phyloP scores from a whole-genome alignment of 2,329 filamentous ascomycete genomes.

The Fonsecaea pugnacius region DNA sequence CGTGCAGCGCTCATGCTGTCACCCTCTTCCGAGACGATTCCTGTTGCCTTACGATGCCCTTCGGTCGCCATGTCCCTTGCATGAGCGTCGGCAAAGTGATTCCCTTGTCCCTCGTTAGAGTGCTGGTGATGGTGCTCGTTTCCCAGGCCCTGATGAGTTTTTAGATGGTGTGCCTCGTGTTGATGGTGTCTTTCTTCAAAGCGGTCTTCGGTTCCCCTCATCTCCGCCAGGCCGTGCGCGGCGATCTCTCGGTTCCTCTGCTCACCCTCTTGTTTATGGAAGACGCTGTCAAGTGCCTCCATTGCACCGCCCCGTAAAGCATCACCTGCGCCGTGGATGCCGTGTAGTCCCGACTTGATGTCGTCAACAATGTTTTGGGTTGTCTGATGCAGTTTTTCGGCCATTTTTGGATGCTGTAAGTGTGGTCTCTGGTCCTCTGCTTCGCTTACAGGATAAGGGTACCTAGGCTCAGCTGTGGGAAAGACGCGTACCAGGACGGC shows the following conservation, averaged over 20 bases:
- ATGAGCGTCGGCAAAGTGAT: conserved; percentile 11
- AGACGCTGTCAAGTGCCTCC: conserved; percentile 46
- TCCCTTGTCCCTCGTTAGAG: conserved; percentile 1
- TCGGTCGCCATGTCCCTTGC: conserved; percentile 3
- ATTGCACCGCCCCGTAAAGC: conserved; percentile 46
- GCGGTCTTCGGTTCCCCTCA: conserved; percentile 17
- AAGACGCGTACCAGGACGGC: background rate
- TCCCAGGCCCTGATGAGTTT: background rate
- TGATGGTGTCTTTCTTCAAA: conserved; percentile 4
- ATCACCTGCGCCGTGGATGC: conserved; percentile 47
- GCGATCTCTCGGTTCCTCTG: conserved; percentile 46
- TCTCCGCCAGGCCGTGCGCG: conserved; percentile 38
- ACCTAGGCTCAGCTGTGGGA: background rate
- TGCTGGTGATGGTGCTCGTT: background rate
- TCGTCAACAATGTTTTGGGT: conserved; percentile 19
- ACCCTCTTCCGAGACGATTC: background rate
- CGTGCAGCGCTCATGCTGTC: background rate
- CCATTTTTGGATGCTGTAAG: conserved; percentile 3
- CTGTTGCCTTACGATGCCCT: background rate
- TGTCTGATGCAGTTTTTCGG: conserved; percentile 14
- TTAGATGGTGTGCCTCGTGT: background rate
- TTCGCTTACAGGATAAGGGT: background rate
- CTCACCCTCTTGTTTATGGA: conserved; percentile 44
- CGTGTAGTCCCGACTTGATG: conserved; percentile 26
- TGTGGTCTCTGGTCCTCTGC: background rate